phyloP scores from a whole-genome alignment of 23 red algal species.

The Agarophyton chilense region DNA sequence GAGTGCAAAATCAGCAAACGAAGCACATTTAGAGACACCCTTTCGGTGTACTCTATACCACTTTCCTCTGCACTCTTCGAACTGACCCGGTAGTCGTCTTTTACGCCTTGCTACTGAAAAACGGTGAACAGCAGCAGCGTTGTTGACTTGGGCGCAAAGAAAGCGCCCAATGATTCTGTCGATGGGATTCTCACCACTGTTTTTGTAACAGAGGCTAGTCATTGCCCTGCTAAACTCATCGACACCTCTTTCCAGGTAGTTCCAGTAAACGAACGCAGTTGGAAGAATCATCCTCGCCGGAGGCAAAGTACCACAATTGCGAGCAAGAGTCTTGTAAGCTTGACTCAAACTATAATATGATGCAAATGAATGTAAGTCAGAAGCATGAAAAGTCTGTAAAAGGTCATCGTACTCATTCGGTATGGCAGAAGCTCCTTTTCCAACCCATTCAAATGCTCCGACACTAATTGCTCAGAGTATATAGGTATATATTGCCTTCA shows the following conservation, averaged over 20 bases:
- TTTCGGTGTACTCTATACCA: background rate
- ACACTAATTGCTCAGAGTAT: background rate
- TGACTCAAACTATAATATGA: conserved; percentile 38
- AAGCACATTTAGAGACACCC: background rate
- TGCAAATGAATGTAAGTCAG: conserved; percentile 24
- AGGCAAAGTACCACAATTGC: background rate
- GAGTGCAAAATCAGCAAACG: conserved; percentile 26
- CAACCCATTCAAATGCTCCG: conserved; percentile 33
- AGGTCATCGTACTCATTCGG: conserved; percentile 17
- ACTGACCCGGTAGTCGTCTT: background rate
- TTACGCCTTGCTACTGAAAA: background rate
- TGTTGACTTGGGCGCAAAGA: conserved; percentile 4
- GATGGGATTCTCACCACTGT: conserved; percentile 1
- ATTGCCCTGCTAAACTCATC: conserved; percentile 34
- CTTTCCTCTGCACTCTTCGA: no score
- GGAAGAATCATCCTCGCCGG: conserved; percentile 15
- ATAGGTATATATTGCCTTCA: conserved; percentile 1
- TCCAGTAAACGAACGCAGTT: conserved; percentile 25
- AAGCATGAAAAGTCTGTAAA: background rate
- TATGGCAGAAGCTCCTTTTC: background rate
- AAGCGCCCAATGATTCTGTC: background rate
- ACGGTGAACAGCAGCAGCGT: conserved; percentile 6
- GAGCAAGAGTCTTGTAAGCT: conserved; percentile 5
- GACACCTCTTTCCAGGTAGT: conserved; percentile 20
- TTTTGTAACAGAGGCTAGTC: background rate